A percentile compares a stretch with the other conserved stretches of the same genome.
phyloP scores from a whole-genome alignment of 2,329 filamentous ascomycete species.

The Epichloe gansuensis region DNA sequence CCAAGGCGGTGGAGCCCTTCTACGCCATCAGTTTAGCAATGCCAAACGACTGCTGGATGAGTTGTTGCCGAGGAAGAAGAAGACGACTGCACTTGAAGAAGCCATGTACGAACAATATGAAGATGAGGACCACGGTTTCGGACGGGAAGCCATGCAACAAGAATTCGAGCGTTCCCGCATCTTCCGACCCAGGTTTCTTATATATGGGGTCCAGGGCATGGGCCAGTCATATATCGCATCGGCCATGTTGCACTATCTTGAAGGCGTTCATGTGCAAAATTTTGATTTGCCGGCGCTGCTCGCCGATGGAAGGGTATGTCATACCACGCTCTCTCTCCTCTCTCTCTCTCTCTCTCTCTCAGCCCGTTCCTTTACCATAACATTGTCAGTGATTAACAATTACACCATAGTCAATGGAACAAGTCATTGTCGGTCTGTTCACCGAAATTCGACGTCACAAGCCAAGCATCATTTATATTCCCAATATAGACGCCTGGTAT shows the following conservation, averaged over 20 bases:
- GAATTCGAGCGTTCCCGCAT: constrained; percentile 82
- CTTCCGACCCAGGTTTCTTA: constrained; percentile 77
- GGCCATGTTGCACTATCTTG: constrained; percentile 79
- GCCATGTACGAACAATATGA: constrained; percentile 83
- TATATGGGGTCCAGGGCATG: constrained; percentile 78
- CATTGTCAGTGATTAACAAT: constrained; percentile 10
- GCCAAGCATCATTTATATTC: constrained; percentile 90
- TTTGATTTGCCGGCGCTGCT: constrained; percentile 84
- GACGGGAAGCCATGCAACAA: constrained; percentile 59
- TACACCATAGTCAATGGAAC: constrained; percentile 54
- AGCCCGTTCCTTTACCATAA: background rate
- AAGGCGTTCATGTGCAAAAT: constrained; percentile 86
- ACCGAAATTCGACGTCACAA: constrained; percentile 89
- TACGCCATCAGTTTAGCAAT: constrained; percentile 58
- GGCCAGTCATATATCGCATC: constrained; percentile 82
- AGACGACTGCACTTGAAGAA: constrained; percentile 80
- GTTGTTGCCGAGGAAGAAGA: constrained; percentile 74
- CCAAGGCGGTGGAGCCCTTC: constrained; percentile 70
- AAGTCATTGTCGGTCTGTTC: constrained; percentile 82
- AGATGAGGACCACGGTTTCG: constrained; percentile 72
- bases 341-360: background rate
- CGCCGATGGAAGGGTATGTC: constrained; percentile 63
- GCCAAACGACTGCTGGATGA: constrained; percentile 60
- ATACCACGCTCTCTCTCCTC: background rate
- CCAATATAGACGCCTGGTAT: constrained; percentile 83